phyloP scores from a whole-genome alignment of 2,329 filamentous ascomycete genomes.

The Alternaria arbusti region DNA sequence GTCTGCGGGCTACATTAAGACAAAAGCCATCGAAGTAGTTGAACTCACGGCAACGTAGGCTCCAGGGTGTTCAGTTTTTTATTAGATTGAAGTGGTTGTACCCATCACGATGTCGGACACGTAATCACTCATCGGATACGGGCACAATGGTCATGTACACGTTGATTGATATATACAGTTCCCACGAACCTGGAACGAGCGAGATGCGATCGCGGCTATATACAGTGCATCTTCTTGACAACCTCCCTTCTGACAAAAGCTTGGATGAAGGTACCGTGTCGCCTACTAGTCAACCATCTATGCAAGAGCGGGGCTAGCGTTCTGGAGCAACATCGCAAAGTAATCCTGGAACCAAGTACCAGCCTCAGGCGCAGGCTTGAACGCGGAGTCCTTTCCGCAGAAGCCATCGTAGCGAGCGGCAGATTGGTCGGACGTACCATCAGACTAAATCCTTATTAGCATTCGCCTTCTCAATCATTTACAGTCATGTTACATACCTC shows the following conservation, averaged over 20 bases:
- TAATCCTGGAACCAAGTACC: slow-evolving; percentile 69
- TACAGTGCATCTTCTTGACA: neutral
- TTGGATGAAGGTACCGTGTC: no score
- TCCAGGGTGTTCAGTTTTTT: no score
- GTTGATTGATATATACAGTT: neutral
- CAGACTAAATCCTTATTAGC: slow-evolving; percentile 29
- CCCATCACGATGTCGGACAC: neutral
- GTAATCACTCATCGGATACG: rapidly evolving
- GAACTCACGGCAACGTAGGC: no score
- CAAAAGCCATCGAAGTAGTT: no score
- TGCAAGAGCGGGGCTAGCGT: slow-evolving; percentile 42
- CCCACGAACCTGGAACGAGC: neutral
- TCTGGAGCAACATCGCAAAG: slow-evolving; percentile 44
- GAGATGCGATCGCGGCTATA: neutral
- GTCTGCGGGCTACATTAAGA: no score
- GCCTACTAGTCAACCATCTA: neutral
- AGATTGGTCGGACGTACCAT: slow-evolving; percentile 52
- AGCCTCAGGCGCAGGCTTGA: slow-evolving; percentile 72
- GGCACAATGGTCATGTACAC: neutral
- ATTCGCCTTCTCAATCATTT: neutral
- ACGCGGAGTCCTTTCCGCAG: slow-evolving; percentile 61
- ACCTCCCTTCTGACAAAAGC: neutral
- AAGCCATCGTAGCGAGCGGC: slow-evolving; percentile 61
- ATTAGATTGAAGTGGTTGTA: no score
- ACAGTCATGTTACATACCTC: slow-evolving; percentile 38